A percentile compares a stretch with the other conserved stretches of the same genome.
Evolutionary conservation across 805 yeast species (phyloP).

Genomic region (Metschnikowia cubensis): DNA sequence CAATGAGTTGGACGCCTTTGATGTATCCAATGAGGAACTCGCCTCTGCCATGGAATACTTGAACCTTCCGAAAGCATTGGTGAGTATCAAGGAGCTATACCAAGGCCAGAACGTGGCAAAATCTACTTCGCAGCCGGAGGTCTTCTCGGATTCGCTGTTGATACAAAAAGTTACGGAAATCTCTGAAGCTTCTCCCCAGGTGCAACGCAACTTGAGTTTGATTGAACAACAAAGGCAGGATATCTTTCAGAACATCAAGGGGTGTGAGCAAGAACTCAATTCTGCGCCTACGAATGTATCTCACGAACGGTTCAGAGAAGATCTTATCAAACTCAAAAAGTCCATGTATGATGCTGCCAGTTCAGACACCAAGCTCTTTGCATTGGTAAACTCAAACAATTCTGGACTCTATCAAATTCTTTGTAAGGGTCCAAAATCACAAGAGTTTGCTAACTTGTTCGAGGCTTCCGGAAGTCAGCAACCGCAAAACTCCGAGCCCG

Average conservation of each 20-base stretch:
- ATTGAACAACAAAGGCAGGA: slow-evolving; percentile 31
- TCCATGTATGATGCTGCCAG: slow-evolving; percentile 58
- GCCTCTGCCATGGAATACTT: slow-evolving; percentile 76
- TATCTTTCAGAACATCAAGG: slow-evolving; percentile 33
- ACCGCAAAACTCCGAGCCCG: slow-evolving; percentile 19
- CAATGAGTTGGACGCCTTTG: slow-evolving; percentile 66
- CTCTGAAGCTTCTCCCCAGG: slow-evolving; percentile 26
- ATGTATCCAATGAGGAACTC: slow-evolving; percentile 75
- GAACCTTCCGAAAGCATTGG: slow-evolving; percentile 65
- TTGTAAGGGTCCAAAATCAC: slow-evolving; percentile 40
- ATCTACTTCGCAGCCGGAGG: background rate
- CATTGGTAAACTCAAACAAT: slow-evolving; percentile 38
- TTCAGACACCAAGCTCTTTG: slow-evolving; percentile 53
- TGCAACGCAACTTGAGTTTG: slow-evolving; percentile 29
- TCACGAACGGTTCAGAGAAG: slow-evolving; percentile 40
- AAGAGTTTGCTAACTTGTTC: slow-evolving; percentile 36
- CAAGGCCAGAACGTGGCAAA: slow-evolving; percentile 9
- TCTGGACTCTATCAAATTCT: slow-evolving; percentile 23
- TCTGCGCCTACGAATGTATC: slow-evolving; percentile 6
- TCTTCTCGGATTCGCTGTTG: slow-evolving; percentile 6
- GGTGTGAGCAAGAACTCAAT: slow-evolving; percentile 26
- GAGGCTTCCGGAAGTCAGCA: slow-evolving; percentile 6
- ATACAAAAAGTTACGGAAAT: slow-evolving; percentile 20
- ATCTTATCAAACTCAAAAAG: slow-evolving; percentile 53
- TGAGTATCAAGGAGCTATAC: slow-evolving; percentile 46